Conservation (phyloP, 2,329 filamentous ascomycete species). For the Verruconis gallopava region DNA sequence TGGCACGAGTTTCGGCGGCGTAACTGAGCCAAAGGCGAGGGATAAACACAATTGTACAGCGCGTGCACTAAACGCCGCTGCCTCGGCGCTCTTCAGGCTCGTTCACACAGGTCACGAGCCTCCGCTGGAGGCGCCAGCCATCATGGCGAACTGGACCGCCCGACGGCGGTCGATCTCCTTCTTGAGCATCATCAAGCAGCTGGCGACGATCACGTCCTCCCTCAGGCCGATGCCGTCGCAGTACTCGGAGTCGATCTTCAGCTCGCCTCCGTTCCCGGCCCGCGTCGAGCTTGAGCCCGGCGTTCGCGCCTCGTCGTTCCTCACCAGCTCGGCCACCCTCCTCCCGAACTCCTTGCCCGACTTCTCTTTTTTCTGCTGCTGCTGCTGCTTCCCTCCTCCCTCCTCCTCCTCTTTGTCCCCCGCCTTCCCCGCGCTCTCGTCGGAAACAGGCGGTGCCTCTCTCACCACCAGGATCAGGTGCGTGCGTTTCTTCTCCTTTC, state of each 20-base stretch:
- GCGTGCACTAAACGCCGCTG: no score
- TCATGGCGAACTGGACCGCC: conserved; percentile 36
- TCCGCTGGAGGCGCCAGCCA: no score
- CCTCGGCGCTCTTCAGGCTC: no score
- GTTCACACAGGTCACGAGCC: no score
- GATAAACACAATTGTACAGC: no score
- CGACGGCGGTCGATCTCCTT: conserved; percentile 49
- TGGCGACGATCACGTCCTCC: conserved; percentile 41
- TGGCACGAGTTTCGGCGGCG: no score
- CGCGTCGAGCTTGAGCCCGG: conserved; percentile 23
- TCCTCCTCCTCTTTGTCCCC: conserved; percentile 20
- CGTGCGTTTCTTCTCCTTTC: conserved; percentile 17
- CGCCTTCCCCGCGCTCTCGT: background rate
- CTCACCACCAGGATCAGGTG: conserved; percentile 13
- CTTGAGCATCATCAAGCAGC: conserved; percentile 50
- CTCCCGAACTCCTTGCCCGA: conserved; percentile 13
- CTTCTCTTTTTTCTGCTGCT: conserved; percentile 10
- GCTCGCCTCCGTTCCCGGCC: conserved; percentile 30
- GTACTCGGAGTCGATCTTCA: conserved; percentile 35
- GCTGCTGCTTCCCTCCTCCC: conserved; percentile 20
- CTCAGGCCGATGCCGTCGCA: conserved; percentile 26
- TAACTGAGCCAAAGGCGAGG: no score
- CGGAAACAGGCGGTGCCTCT: background rate
- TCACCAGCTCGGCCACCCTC: conserved; percentile 27
- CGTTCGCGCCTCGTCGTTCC: conserved; percentile 29